phyloP scores from a whole-genome alignment of 495 filamentous ascomycete species.

The Xylaria palmicola region DNA sequence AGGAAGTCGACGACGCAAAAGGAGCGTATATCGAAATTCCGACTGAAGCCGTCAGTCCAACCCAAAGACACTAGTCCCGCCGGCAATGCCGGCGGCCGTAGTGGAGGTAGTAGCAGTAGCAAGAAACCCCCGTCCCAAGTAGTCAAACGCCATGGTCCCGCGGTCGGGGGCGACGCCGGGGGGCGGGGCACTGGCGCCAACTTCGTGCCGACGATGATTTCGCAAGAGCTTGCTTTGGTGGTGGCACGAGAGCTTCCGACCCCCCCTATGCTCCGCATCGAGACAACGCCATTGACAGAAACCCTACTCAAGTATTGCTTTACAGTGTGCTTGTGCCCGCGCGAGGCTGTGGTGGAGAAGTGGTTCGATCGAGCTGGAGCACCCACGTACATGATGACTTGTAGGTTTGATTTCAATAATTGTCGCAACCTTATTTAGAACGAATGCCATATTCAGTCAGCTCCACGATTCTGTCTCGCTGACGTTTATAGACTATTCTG shows the following conservation, averaged over 20 bases:
- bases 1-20: constrained; percentile 29
- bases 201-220: constrained; percentile 17
- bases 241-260: constrained; percentile 30
- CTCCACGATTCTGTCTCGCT: background rate
- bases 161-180: background rate
- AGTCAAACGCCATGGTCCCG: background rate
- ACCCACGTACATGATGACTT: constrained; percentile 33
- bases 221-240: constrained; percentile 28
- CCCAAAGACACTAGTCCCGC: background rate
- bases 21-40: constrained; percentile 32
- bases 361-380: constrained; percentile 28
- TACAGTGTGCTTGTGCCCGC: constrained; percentile 32
- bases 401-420: constrained; percentile 12
- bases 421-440: background rate
- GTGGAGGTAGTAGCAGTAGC: background rate
- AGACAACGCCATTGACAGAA: constrained; percentile 31
- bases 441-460: background rate
- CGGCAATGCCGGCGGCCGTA: background rate
- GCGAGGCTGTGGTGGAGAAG: constrained; percentile 26
- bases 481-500: constrained; percentile 27
- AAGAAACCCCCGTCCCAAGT: constrained; percentile 1
- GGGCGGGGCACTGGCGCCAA: constrained; percentile 3
- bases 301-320: constrained; percentile 32
- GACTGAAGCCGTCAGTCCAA: constrained; percentile 22
- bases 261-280: constrained; percentile 29